Evolutionary conservation across 805 yeast species (phyloP).

Genomic region (Zygotorulaspora chibaensis): DNA sequence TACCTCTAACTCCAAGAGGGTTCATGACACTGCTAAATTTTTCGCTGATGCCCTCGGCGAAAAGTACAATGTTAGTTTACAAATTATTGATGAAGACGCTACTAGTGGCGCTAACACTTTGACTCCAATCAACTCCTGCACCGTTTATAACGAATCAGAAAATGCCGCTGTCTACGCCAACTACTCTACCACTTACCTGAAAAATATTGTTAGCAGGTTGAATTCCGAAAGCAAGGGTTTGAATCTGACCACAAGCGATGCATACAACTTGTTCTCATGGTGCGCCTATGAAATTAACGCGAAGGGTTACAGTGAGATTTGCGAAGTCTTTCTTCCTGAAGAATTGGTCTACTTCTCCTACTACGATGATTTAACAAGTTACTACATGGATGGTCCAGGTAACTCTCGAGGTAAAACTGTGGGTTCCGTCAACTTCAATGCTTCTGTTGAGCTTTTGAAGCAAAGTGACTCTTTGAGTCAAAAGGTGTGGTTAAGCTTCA

Average conservation of each 20-base stretch:
- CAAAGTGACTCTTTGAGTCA: conserved; percentile 47
- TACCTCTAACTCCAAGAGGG: conserved; percentile 45
- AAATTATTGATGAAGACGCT: conserved; percentile 39
- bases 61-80: conserved; percentile 28
- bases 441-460: conserved; percentile 45
- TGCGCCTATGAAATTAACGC: conserved; percentile 76
- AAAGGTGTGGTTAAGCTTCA: conserved; percentile 61
- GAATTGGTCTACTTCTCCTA: conserved; percentile 64
- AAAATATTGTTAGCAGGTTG: conserved; percentile 53
- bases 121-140: conserved; percentile 45
- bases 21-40: conserved; percentile 46
- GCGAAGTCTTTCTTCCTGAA: conserved; percentile 60
- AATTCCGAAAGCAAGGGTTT: conserved; percentile 50
- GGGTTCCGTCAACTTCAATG: conserved; percentile 56
- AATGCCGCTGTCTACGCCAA: conserved; percentile 17
- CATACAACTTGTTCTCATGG: conserved; percentile 47
- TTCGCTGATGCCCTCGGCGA: conserved; percentile 40
- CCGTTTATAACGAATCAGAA: conserved; percentile 28
- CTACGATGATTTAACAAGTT: conserved; percentile 52
- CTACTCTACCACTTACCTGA: conserved; percentile 39
- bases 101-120: conserved; percentile 46
- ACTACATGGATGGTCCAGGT: conserved; percentile 63
- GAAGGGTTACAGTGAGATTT: conserved; percentile 60
- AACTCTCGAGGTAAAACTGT: conserved; percentile 50
- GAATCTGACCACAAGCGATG: conserved; percentile 50